Percentiles rank a stretch among this genome's conserved stretches.
phyloP scores from a whole-genome alignment of 345 rosid species.

The Eucalyptus microcorys region DNA sequence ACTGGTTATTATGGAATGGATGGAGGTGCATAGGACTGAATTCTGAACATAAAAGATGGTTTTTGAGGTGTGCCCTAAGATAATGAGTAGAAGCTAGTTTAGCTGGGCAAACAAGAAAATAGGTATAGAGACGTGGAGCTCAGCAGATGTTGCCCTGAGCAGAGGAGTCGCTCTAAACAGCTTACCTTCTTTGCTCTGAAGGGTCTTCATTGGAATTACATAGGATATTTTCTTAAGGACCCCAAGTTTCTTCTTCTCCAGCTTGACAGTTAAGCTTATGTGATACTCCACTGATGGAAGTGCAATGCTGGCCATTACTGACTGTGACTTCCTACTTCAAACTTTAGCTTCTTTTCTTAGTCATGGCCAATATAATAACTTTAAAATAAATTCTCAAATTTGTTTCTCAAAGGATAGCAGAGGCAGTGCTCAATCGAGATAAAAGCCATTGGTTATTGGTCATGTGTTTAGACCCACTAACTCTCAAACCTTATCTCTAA shows the following conservation, averaged over 20 bases:
- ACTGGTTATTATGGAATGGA: not conserved
- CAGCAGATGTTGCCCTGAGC: not conserved
- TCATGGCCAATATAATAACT: not conserved
- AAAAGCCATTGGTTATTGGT: not conserved
- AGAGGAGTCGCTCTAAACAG: not conserved
- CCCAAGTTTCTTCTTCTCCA: not conserved
- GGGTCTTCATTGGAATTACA: not conserved
- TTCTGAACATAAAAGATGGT: not conserved
- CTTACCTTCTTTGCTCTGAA: not conserved
- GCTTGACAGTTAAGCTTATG: not conserved
- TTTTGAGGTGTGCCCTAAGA: not conserved
- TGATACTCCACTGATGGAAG: not conserved
- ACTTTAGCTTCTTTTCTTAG: not conserved
- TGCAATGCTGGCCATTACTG: not conserved
- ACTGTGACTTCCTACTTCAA: not conserved
- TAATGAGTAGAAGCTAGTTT: not conserved
- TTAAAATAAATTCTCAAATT: not conserved
- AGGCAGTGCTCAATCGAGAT: not conserved
- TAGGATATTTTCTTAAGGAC: not conserved
- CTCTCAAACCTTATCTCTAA: not conserved
- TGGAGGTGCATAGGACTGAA: not conserved
- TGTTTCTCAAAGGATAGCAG: not conserved
- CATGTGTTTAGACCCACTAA: not conserved
- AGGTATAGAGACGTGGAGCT: constrained; percentile 37
- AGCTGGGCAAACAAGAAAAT: not conserved